Percentiles rank a stretch among this genome's conserved stretches.
These are phyloP conservation scores for Trypanosoma caninum DNA, from an alignment of 208 protist species.

Conservation along the genomic window DNA sequence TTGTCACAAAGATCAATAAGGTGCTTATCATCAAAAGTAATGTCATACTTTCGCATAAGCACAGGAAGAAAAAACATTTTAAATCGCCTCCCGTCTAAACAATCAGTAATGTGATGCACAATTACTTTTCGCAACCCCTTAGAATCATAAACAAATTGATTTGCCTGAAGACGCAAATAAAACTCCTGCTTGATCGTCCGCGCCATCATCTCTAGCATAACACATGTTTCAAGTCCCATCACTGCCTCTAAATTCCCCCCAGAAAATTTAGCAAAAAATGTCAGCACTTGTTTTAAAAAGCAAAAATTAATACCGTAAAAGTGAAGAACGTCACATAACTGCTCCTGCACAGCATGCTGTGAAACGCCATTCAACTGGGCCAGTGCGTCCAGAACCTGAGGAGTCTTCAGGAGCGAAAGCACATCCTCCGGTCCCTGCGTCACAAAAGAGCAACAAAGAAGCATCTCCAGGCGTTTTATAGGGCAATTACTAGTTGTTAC, in stretches of 20 bases:
- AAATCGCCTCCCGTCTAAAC: constrained; percentile 16
- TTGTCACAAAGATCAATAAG: constrained; percentile 21
- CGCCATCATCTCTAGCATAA: constrained; percentile 45
- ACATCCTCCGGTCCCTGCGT: constrained; percentile 52
- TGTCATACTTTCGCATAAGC: constrained; percentile 39
- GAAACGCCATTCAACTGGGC: not conserved
- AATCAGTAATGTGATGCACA: constrained; percentile 21
- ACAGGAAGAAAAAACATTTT: constrained; percentile 20
- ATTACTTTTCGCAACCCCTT: constrained; percentile 28
- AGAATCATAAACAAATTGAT: constrained; percentile 26
- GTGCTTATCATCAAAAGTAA: constrained; percentile 27
- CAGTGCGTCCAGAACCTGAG: constrained; percentile 35
- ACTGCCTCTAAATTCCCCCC: constrained; percentile 5
- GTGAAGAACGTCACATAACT: constrained; percentile 38
- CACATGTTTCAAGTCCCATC: constrained; percentile 17
- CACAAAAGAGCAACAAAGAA: constrained; percentile 43
- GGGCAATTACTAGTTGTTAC: not conserved
- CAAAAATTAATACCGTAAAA: constrained; percentile 49
- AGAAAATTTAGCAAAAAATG: not conserved
- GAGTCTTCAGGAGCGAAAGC: constrained; percentile 43
- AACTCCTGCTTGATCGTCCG: constrained; percentile 49
- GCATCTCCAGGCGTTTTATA: constrained; percentile 82
- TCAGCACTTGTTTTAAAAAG: constrained; percentile 33
- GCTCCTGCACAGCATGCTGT: constrained; percentile 12
- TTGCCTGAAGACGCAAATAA: constrained; percentile 35